Conservation (phyloP, 164 flowering plant species). For the Tetracentron sinense region DNA sequence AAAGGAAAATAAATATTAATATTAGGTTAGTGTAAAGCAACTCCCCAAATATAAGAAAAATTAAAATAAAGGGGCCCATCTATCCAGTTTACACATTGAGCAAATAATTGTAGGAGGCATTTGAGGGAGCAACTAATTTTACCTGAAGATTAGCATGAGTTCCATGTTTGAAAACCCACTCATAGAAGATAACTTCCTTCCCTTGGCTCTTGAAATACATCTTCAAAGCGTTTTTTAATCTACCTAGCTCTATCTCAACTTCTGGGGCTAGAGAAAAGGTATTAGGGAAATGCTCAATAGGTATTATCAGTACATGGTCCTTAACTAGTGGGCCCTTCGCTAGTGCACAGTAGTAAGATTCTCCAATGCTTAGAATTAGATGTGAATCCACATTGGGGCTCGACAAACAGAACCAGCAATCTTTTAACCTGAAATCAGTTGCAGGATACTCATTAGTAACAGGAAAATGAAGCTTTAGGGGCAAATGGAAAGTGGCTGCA, state of each 20-base stretch:
- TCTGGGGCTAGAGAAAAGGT: conserved; percentile 51
- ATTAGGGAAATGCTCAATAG: conserved; percentile 74
- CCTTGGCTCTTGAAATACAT: conserved; percentile 57
- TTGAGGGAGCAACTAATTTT: conserved; percentile 6
- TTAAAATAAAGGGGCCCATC: background rate
- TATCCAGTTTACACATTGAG: background rate
- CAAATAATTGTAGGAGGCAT: background rate
- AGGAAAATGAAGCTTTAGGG: background rate
- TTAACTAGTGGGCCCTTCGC: conserved; percentile 85
- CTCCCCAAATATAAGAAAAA: background rate
- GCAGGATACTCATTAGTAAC: background rate
- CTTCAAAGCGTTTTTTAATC: conserved; percentile 52
- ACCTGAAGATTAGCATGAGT: conserved; percentile 99
- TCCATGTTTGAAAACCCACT: conserved; percentile 60
- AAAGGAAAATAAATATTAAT: background rate
- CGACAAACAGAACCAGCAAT: conserved; percentile 97
- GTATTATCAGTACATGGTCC: conserved; percentile 78
- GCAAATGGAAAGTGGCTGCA: background rate
- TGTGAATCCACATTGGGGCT: conserved; percentile 88
- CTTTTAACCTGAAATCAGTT: conserved; percentile 57
- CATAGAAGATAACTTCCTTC: conserved; percentile 77
- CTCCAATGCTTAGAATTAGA: conserved; percentile 74
- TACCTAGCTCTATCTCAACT: conserved; percentile 54
- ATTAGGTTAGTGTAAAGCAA: background rate
- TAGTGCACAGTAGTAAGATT: conserved; percentile 70